These are phyloP conservation scores for Talaromyces sp. DNA, from an alignment of 2,329 filamentous ascomycete genomes.

Conservation along the genomic window DNA sequence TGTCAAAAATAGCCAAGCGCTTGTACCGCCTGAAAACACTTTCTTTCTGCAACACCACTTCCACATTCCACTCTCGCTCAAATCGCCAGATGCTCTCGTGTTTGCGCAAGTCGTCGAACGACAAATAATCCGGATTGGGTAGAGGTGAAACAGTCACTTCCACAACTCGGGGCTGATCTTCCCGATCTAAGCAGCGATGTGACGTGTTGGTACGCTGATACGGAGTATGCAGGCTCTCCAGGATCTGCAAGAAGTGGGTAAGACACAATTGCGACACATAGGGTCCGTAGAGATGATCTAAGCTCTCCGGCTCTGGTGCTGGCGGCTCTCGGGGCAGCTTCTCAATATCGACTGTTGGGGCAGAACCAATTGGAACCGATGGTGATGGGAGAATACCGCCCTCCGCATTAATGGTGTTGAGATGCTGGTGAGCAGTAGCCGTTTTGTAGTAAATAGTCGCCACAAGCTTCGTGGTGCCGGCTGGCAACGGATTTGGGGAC, in stretches of 20 bases:
- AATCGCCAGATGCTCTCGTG: conserved; percentile 80
- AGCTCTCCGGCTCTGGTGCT: conserved; percentile 52
- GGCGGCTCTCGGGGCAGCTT: conserved; percentile 55
- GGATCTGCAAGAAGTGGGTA: conserved; percentile 54
- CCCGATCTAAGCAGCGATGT: conserved; percentile 48
- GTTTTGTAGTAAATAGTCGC: conserved; percentile 51
- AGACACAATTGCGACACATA: conserved; percentile 55
- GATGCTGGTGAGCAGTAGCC: conserved; percentile 40
- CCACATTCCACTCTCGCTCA: conserved; percentile 84
- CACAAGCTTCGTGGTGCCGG: conserved; percentile 43
- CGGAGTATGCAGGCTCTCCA: conserved; percentile 49
- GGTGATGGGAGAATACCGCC: conserved; percentile 42
- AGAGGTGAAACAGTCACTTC: conserved; percentile 53
- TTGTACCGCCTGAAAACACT: conserved; percentile 73
- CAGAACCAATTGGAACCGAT: conserved; percentile 44
- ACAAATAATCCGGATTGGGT: conserved; percentile 47
- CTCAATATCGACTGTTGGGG: conserved; percentile 50
- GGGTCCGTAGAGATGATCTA: conserved; percentile 55
- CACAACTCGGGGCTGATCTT: conserved; percentile 50
- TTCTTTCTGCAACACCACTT: conserved; percentile 74
- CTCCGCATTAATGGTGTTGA: conserved; percentile 41
- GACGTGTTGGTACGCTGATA: conserved; percentile 49
- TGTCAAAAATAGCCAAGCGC: conserved; percentile 90
- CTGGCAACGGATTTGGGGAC: conserved; percentile 37
- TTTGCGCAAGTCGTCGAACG: conserved; percentile 67